Conservation (phyloP, 2,329 filamentous ascomycete species). For the Fusarium goolgardi region DNA sequence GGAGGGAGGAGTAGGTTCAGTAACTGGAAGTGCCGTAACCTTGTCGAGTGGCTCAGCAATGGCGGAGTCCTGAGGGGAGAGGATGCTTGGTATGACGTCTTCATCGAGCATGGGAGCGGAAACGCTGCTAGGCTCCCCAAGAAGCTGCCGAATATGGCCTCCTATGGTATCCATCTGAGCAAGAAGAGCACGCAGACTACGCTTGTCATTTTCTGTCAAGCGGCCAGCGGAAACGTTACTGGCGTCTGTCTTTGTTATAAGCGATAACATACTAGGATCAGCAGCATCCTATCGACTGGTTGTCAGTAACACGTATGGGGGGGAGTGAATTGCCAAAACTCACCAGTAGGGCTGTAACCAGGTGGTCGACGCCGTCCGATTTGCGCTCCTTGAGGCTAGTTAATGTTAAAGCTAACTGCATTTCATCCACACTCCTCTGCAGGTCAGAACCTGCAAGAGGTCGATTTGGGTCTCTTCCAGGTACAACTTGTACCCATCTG, state of each 20-base stretch:
- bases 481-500: constrained; percentile 48
- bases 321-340: constrained; percentile 50
- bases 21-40: constrained; percentile 48
- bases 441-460: constrained; percentile 52
- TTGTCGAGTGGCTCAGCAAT: constrained; percentile 49
- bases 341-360: constrained; percentile 73
- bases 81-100: constrained; percentile 42
- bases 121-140: constrained; percentile 49
- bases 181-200: constrained; percentile 61
- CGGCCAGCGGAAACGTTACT: constrained; percentile 55
- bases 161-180: constrained; percentile 60
- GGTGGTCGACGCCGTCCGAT: constrained; percentile 62
- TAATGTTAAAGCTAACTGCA: constrained; percentile 74
- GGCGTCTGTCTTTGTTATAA: constrained; percentile 63
- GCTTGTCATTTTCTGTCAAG: constrained; percentile 58
- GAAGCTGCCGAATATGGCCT: constrained; percentile 55
- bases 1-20: constrained; percentile 55
- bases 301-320: constrained; percentile 25
- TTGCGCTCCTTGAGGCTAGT: constrained; percentile 65
- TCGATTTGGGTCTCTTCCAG: constrained; percentile 35
- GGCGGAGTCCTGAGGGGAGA: constrained; percentile 47
- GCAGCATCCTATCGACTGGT: constrained; percentile 55
- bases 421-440: constrained; percentile 66
- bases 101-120: constrained; percentile 38
- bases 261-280: constrained; percentile 57